Evolutionary conservation across 2,329 filamentous ascomycete species (phyloP).

Genomic region (Xylaria multiplex): DNA sequence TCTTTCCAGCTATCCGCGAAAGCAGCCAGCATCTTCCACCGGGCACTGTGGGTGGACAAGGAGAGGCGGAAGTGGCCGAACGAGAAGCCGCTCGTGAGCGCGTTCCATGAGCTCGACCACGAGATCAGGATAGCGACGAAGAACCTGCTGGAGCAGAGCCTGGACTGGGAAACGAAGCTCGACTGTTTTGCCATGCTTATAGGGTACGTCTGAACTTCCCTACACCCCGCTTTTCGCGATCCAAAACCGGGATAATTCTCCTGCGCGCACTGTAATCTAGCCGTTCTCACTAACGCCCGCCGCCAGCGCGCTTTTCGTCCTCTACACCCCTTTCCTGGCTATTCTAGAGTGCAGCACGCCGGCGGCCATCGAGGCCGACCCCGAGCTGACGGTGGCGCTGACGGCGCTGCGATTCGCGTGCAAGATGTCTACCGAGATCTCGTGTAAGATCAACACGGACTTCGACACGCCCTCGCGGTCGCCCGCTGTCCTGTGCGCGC

Average conservation of each 20-base stretch:
- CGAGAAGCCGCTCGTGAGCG: conserved; percentile 43
- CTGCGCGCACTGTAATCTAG: neutral
- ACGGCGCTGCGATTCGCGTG: conserved; percentile 49
- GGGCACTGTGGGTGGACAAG: conserved; percentile 46
- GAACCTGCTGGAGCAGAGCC: conserved; percentile 42
- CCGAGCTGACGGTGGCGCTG: conserved; percentile 44
- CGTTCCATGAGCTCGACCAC: conserved; percentile 45
- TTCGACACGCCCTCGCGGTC: conserved; percentile 41
- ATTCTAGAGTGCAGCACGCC: conserved; percentile 42
- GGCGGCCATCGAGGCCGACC: conserved; percentile 30
- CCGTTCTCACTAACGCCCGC: conserved; percentile 12
- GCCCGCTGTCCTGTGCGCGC: conserved; percentile 46
- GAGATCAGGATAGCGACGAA: conserved; percentile 47
- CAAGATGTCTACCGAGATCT: conserved; percentile 50
- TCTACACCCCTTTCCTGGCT: conserved; percentile 49
- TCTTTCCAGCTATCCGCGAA: conserved; percentile 50
- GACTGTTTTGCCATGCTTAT: conserved; percentile 51
- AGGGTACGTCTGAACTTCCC: conserved; percentile 40
- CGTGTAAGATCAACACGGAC: conserved; percentile 47
- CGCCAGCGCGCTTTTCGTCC: conserved; percentile 46
- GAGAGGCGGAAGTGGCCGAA: conserved; percentile 40
- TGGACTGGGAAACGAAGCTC: conserved; percentile 48
- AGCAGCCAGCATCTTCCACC: conserved; percentile 47
- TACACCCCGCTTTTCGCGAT: neutral
- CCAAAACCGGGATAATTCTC: neutral